Percentiles rank a stretch among this genome's conserved stretches.
phyloP scores from a whole-genome alignment of 768 basidiomycete genomes.

The Suillus variegatus region DNA sequence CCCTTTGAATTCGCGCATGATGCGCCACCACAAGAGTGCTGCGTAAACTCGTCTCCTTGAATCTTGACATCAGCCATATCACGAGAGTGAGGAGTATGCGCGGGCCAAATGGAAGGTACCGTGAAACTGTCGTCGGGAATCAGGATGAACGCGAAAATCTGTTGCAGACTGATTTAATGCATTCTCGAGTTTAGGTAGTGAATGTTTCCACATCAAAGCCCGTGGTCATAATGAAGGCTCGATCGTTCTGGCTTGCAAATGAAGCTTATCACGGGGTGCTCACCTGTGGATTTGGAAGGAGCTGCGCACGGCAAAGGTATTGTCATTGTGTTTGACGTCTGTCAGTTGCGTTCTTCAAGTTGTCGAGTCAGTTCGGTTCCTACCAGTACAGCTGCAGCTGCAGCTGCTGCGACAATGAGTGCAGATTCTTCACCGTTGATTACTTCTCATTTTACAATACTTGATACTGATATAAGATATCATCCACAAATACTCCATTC shows the following conservation, averaged over 20 bases:
- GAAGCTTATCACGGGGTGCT: no score
- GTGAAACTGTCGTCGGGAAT: conserved; percentile 30
- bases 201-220: no score
- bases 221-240: not conserved
- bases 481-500: not conserved
- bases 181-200: conserved; percentile 21
- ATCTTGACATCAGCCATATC: conserved; percentile 32
- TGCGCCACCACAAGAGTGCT: conserved; percentile 27
- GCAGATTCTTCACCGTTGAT: not conserved
- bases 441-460: not conserved
- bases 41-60: conserved; percentile 33
- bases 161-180: no score
- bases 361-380: not conserved
- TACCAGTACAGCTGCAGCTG: not conserved
- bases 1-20: conserved; percentile 35
- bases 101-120: conserved; percentile 37
- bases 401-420: not conserved
- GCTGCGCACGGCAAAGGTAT: not conserved
- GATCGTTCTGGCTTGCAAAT: not conserved
- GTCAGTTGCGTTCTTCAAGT: not conserved
- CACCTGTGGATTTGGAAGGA: not conserved
- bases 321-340: not conserved
- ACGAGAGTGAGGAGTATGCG: conserved; percentile 32
- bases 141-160: conserved; percentile 33
- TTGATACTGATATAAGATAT: not conserved